Evolutionary conservation across 2,329 filamentous ascomycete genomes (phyloP).

Genomic region (Aschersonia sp.): DNA sequence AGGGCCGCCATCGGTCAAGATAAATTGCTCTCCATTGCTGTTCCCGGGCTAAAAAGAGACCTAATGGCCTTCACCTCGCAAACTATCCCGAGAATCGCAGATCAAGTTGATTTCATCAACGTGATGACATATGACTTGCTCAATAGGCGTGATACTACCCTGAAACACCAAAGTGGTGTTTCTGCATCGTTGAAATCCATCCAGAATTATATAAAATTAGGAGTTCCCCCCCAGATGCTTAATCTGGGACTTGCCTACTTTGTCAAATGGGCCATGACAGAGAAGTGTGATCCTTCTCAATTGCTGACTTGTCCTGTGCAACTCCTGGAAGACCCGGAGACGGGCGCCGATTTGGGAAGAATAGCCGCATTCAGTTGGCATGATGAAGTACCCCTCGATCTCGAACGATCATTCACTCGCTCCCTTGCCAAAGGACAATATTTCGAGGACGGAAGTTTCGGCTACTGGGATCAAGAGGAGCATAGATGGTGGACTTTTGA

Average conservation of each 20-base stretch:
- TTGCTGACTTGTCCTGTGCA: slow-evolving; percentile 40
- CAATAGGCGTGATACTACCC: slow-evolving; percentile 51
- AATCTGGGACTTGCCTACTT: slow-evolving; percentile 56
- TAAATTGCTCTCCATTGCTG: slow-evolving; percentile 52
- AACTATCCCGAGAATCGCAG: slow-evolving; percentile 42
- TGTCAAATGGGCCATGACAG: slow-evolving; percentile 47
- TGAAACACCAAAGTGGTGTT: slow-evolving; percentile 52
- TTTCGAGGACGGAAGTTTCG: slow-evolving; percentile 48
- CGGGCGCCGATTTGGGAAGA: slow-evolving; percentile 41
- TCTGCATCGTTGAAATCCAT: slow-evolving; percentile 36
- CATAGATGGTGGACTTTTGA: slow-evolving; percentile 64
- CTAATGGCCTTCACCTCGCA: slow-evolving; percentile 51
- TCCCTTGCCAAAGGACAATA: slow-evolving; percentile 38
- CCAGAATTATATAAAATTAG: slow-evolving; percentile 42
- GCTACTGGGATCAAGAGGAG: slow-evolving; percentile 47
- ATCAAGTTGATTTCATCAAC: slow-evolving; percentile 52
- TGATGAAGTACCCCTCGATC: slow-evolving; percentile 34
- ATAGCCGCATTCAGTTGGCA: slow-evolving; percentile 47
- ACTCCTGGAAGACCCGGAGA: slow-evolving; percentile 40
- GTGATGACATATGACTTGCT: slow-evolving; percentile 56
- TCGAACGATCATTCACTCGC: slow-evolving; percentile 40
- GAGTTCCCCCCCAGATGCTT: slow-evolving; percentile 33
- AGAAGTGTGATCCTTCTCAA: slow-evolving; percentile 21
- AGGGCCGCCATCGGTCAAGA: slow-evolving; percentile 38
- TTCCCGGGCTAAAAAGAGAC: slow-evolving; percentile 48